Conservation (phyloP, 495 filamentous ascomycete genomes). For the Talaromyces ruber region DNA sequence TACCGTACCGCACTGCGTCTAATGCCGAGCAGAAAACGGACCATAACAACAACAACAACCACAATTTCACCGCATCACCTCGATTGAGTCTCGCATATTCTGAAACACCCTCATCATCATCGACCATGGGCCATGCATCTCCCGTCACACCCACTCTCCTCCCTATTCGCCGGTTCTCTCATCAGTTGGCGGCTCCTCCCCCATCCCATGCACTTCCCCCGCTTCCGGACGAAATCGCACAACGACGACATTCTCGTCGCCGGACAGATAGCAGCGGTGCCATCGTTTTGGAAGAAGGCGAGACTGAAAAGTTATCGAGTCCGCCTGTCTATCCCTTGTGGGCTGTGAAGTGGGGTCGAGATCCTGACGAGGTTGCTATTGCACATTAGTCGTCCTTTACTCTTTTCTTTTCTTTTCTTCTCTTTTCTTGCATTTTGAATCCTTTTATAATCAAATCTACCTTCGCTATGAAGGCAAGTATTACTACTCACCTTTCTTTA, state of each 20-base stretch:
- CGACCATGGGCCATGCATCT: conserved; percentile 30
- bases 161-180: conserved; percentile 37
- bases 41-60: conserved; percentile 13
- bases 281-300: conserved; percentile 23
- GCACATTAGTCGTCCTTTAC: conserved; percentile 25
- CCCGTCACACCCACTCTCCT: conserved; percentile 33
- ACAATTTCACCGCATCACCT: conserved; percentile 18
- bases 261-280: conserved; percentile 39
- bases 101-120: conserved; percentile 28
- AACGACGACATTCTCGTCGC: conserved; percentile 29
- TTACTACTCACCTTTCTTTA: not conserved
- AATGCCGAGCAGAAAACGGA: conserved; percentile 29
- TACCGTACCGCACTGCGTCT: conserved; percentile 23
- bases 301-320: conserved; percentile 13
- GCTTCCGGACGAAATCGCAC: conserved; percentile 21
- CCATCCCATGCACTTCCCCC: conserved; percentile 30
- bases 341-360: conserved; percentile 32
- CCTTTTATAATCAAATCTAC: conserved; percentile 1
- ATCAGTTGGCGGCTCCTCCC: conserved; percentile 30
- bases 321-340: conserved; percentile 30
- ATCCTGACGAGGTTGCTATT: conserved; percentile 22
- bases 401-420: conserved; percentile 8
- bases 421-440: no score
- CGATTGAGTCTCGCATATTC: conserved; percentile 28
- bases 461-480: not conserved